Base-by-base conservation (phyloP, 148 eudicot species). In the Bassia scoparia region DNA sequence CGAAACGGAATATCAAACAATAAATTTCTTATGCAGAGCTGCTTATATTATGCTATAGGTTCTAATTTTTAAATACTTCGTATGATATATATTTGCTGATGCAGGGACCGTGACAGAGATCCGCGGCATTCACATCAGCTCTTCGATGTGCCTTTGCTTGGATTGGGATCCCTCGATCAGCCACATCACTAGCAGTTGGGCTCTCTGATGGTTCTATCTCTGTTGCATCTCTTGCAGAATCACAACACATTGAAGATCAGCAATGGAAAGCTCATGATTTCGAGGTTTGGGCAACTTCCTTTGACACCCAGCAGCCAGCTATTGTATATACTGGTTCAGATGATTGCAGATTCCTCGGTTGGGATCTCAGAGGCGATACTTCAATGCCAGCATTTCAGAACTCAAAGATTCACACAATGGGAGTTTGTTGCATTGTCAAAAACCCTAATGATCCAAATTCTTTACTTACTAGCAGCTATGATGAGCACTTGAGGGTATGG, bases 201-300 rank as follows among this genome's bases (percentile, higher is more conserved):
- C 96, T 89, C 55, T 95, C 98, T 12, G 88, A 89, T 74, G 98
- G 98, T 41, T 95, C 92, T 34, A 82, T 88, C 52, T 88, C 97
- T 18, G 56, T 89, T 68, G 56, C 86, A 68, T 87, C 94, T 52
- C 67, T 88, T n/a, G 54, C 68, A 21, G 97, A 87, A 53, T 87
- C 91, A 73, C 84, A 82, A 62, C 82, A 85, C 63, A 60, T 59
- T 13, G 80, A 84, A 69, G 74, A 77, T 20, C 87, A 81, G 76
- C 87, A 86, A 70, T 89, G 97, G 98, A 91, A 95, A 86, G 96
- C 90, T 2, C 98, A 95, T 33, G 93, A 89, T 20, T 95, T 89
- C 61, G 98, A 95, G 81, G 75, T 95, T 7, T 95, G 98, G 98
- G 85, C 97, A 27, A 71, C 98, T 68, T 64, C 90, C 26, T 95